Percentiles rank a stretch among this genome's conserved stretches.
Conservation (phyloP, 176 grass and related monocot species). For the Oropetium thomaeum region DNA sequence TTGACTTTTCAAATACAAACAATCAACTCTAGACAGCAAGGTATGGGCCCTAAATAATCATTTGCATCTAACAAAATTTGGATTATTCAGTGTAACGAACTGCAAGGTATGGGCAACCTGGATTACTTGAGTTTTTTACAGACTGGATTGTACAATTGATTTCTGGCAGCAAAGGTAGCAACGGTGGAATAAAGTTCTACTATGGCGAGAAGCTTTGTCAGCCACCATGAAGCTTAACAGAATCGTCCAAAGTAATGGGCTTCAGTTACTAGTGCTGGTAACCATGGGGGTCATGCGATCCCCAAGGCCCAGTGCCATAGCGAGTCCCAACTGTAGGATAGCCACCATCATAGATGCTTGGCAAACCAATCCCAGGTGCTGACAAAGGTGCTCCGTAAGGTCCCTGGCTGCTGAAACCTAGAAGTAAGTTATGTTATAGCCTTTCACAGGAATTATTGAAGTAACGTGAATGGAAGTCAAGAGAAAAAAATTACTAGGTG, state of each 20-base stretch:
- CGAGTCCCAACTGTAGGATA: conserved; percentile 35
- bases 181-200: not conserved
- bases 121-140: not conserved
- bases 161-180: conserved; percentile 8
- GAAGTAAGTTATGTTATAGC: conserved; percentile 27
- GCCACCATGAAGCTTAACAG: not conserved
- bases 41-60: not conserved
- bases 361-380: conserved; percentile 39
- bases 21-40: not conserved
- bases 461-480: not conserved
- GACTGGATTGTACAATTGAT: not conserved
- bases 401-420: conserved; percentile 46
- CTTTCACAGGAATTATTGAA: not conserved
- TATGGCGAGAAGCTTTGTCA: not conserved
- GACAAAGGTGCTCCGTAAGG: conserved; percentile 37
- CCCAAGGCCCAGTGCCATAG: conserved; percentile 45
- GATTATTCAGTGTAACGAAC: not conserved
- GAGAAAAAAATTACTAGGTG: conserved; percentile 31
- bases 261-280: conserved; percentile 26
- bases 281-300: conserved; percentile 24
- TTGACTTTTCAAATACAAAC: not conserved
- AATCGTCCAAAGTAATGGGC: not conserved
- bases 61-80: not conserved
- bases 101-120: not conserved
- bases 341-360: conserved; percentile 35